A percentile compares a stretch with the other conserved stretches of the same genome.
Conservation (phyloP, 495 filamentous ascomycete genomes). For the Penicillium macrosclerotiorum region DNA sequence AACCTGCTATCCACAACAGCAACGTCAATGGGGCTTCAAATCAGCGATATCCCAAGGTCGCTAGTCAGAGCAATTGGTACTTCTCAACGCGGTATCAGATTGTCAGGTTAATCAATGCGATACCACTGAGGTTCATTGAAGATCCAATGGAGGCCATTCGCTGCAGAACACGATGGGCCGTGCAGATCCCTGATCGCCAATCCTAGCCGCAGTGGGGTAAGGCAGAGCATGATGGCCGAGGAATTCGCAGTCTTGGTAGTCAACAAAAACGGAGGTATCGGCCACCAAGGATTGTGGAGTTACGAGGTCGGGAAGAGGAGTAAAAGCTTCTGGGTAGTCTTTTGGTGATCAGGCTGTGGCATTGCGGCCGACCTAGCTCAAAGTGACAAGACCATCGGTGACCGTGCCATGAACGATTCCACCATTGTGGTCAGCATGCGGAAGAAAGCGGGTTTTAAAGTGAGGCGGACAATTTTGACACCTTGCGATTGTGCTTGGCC, state of each 20-base stretch:
- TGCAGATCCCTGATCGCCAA: not conserved
- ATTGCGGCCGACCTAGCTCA: conserved; percentile 35
- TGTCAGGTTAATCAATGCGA: conserved; percentile 35
- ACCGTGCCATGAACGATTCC: conserved; percentile 31
- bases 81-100: conserved; percentile 34
- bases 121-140: conserved; percentile 27
- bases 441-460: conserved; percentile 22
- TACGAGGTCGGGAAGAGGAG: conserved; percentile 22
- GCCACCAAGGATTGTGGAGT: conserved; percentile 10
- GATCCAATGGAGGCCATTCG: conserved; percentile 21
- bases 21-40: conserved; percentile 37
- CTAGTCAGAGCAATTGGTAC: conserved; percentile 33
- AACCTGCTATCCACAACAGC: conserved; percentile 32
- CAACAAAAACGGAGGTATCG: conserved; percentile 30
- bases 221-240: conserved; percentile 27
- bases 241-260: conserved; percentile 43
- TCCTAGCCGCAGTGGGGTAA: not conserved
- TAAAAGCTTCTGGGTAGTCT: conserved; percentile 12
- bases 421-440: conserved; percentile 33
- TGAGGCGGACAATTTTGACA: conserved; percentile 28
- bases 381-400: conserved; percentile 25
- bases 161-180: conserved; percentile 36
- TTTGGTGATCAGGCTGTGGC: conserved; percentile 27
- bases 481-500: conserved; percentile 36
- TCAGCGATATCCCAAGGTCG: conserved; percentile 24